phyloP scores from a whole-genome alignment of 257 asterid genomes.

The Solanum medicagineum region DNA sequence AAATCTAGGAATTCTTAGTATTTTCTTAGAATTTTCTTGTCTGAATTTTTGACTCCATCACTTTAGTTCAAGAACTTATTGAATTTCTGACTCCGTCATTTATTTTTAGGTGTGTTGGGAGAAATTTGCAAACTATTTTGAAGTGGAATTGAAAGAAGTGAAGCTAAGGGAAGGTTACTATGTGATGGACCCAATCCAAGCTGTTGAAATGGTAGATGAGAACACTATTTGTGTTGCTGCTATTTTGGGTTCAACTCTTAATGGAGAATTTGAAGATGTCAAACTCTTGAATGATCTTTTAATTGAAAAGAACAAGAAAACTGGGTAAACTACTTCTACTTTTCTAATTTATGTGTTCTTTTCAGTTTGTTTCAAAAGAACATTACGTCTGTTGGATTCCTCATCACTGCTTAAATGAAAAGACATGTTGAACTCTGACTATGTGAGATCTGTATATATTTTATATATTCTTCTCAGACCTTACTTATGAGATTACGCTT shows the following conservation, averaged over 20 bases:
- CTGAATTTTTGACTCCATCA: neutral
- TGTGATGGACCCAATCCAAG: slow-evolving; percentile 14
- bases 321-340: slow-evolving; percentile 6
- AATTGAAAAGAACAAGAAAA: slow-evolving; percentile 10
- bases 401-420: no score
- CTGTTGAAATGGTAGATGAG: slow-evolving; percentile 18
- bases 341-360: no score
- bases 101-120: slow-evolving; percentile 28
- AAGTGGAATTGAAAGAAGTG: slow-evolving; percentile 20
- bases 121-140: slow-evolving; percentile 25
- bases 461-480: no score
- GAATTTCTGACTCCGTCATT: neutral
- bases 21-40: neutral
- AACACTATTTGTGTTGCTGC: slow-evolving; percentile 25
- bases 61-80: neutral
- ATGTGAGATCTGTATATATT: no score
- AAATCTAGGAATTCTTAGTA: neutral
- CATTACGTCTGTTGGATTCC: no score
- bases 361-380: no score
- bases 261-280: slow-evolving; percentile 27
- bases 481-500: no score
- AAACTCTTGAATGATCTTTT: slow-evolving; percentile 16
- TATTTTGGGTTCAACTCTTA: slow-evolving; percentile 21
- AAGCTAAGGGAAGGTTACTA: slow-evolving; percentile 18
- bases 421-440: no score